Percentiles rank a stretch among this genome's conserved stretches.
phyloP scores from a whole-genome alignment of 179 eudicot species.

The Actinidia chinensis region DNA sequence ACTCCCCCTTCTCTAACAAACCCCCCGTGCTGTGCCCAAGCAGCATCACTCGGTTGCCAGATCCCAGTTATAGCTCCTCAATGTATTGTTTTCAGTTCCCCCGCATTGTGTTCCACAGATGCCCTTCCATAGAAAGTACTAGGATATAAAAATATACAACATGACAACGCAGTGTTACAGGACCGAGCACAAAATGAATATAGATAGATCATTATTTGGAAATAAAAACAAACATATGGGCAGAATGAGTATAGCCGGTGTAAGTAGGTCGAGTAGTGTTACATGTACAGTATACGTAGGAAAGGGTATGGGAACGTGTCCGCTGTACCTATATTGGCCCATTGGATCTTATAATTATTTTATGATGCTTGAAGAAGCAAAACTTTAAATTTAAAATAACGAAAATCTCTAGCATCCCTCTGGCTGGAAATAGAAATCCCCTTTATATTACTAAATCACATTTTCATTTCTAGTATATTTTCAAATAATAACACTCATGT shows the following conservation, averaged over 20 bases:
- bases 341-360: neutral
- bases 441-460: no score
- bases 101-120: constrained; percentile 88
- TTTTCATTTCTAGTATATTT: no score
- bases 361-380: no score
- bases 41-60: constrained; percentile 87
- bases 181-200: neutral
- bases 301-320: neutral
- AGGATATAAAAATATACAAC: neutral
- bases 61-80: constrained; percentile 94
- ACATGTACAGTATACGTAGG: neutral
- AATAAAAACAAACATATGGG: neutral
- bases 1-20: no score
- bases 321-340: neutral
- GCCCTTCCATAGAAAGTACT: constrained; percentile 48
- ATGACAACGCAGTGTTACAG: neutral
- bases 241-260: neutral
- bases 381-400: no score
- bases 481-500: no score
- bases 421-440: no score
- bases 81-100: constrained; percentile 79
- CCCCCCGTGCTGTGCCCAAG: constrained; percentile 99
- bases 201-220: neutral
- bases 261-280: neutral
- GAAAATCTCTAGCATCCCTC: neutral